Evolutionary conservation across 2,329 filamentous ascomycete species (phyloP).

Genomic region (Pseudofabraea citricarpa): DNA sequence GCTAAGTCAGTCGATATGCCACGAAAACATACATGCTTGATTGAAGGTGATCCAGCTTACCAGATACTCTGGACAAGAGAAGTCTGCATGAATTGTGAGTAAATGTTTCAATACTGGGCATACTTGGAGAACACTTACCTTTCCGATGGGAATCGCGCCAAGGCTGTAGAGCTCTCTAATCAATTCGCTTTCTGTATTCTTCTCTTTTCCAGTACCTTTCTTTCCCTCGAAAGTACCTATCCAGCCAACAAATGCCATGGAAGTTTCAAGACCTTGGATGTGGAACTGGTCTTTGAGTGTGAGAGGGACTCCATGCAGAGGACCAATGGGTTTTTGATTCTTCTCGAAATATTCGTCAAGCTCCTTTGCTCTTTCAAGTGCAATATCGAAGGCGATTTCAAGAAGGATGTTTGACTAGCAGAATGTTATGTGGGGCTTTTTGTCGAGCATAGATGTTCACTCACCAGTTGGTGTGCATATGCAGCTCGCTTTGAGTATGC

Average conservation of each 20-base stretch:
- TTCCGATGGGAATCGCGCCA: slow-evolving; percentile 32
- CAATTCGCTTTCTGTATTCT: slow-evolving; percentile 41
- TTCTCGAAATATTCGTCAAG: slow-evolving; percentile 37
- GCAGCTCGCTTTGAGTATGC: slow-evolving; percentile 42
- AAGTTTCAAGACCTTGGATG: slow-evolving; percentile 20
- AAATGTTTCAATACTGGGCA: neutral
- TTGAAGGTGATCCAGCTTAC: too few species aligned
- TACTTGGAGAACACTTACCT: slow-evolving; percentile 2
- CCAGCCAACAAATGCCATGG: slow-evolving; percentile 60
- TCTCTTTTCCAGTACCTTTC: slow-evolving; percentile 39
- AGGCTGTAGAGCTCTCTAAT: slow-evolving; percentile 29
- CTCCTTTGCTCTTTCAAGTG: slow-evolving; percentile 33
- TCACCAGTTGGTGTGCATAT: slow-evolving; percentile 16
- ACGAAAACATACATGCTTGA: too few species aligned
- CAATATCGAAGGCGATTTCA: slow-evolving; percentile 18
- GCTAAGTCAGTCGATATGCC: slow-evolving; percentile 3
- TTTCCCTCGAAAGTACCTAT: slow-evolving; percentile 51
- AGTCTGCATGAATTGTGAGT: slow-evolving; percentile 24
- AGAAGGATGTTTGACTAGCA: slow-evolving; percentile 50
- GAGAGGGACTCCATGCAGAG: slow-evolving; percentile 33
- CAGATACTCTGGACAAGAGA: slow-evolving; percentile 30
- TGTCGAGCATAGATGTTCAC: slow-evolving; percentile 46
- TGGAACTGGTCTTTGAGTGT: slow-evolving; percentile 30
- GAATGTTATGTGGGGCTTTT: neutral
- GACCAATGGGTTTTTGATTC: slow-evolving; percentile 39